Conservation (phyloP, 371 early-diverging fungal species). For the Massospora cicadina region DNA sequence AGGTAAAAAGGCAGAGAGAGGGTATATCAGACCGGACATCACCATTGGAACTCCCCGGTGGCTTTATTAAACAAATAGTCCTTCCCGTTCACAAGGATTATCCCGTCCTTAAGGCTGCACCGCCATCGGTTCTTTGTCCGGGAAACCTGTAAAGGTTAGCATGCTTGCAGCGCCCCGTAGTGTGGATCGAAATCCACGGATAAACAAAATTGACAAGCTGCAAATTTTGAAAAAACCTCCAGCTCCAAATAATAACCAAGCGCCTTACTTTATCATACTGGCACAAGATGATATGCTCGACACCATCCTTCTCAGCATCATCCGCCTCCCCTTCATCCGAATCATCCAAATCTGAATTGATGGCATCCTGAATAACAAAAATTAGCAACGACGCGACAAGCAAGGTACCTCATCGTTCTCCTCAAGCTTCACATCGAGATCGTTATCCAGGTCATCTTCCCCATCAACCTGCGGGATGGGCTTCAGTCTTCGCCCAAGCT, state of each 20-base stretch:
- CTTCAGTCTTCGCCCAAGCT: background rate
- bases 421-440: background rate
- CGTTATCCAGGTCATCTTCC: slow-evolving; percentile 23
- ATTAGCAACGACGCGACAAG: slow-evolving; percentile 18
- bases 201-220: slow-evolving; percentile 5
- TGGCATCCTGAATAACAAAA: slow-evolving; percentile 34
- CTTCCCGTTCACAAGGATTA: slow-evolving; percentile 80
- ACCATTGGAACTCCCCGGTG: slow-evolving; percentile 92
- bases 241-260: background rate
- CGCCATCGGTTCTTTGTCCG: slow-evolving; percentile 96
- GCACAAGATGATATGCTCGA: slow-evolving; percentile 74
- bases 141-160: slow-evolving; percentile 28
- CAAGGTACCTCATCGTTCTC: slow-evolving; percentile 25
- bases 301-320: slow-evolving; percentile 46
- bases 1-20: no score
- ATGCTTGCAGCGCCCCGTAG: background rate
- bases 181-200: background rate
- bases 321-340: slow-evolving; percentile 51
- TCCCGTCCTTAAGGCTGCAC: slow-evolving; percentile 86
- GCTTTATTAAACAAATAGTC: slow-evolving; percentile 88
- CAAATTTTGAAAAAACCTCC: slow-evolving; percentile 3
- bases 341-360: slow-evolving; percentile 74
- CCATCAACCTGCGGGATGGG: slow-evolving; percentile 25
- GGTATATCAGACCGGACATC: slow-evolving; percentile 6
- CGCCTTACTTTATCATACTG: slow-evolving; percentile 74